These are phyloP conservation scores for Xanthoconium purpureum DNA, from an alignment of 768 basidiomycete genomes.

Conservation along the genomic window DNA sequence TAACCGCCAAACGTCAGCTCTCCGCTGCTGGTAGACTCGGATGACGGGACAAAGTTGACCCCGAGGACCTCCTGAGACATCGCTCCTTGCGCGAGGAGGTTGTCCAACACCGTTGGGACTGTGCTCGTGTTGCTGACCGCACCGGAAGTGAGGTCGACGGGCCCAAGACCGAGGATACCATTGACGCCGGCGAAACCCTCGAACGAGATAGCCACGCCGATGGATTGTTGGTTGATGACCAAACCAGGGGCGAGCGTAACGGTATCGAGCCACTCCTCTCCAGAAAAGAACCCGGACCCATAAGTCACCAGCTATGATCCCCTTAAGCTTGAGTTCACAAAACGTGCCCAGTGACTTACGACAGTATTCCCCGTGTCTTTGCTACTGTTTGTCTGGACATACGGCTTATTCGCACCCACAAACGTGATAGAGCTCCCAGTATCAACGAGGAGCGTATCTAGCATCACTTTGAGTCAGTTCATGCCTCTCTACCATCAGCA, in stretches of 20 bases:
- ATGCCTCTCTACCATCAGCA: background rate
- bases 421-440: conserved; percentile 34
- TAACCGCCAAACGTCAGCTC: conserved; percentile 28
- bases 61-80: conserved; percentile 30
- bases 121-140: conserved; percentile 6
- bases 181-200: conserved; percentile 31
- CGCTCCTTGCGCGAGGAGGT: conserved; percentile 25
- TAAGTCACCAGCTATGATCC: conserved; percentile 1
- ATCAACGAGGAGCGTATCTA: conserved; percentile 30
- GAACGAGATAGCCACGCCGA: conserved; percentile 31
- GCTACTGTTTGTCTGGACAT: conserved; percentile 10
- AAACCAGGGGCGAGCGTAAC: conserved; percentile 3
- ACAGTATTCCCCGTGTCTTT: conserved; percentile 19
- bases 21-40: conserved; percentile 18
- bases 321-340: background rate
- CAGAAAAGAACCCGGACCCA: conserved; percentile 4
- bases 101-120: conserved; percentile 36
- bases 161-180: conserved; percentile 39
- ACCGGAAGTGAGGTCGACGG: conserved; percentile 31
- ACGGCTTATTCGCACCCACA: conserved; percentile 19
- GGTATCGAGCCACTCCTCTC: conserved; percentile 13
- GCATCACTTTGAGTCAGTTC: background rate
- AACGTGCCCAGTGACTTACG: conserved; percentile 3
- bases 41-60: conserved; percentile 29
- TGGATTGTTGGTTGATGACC: conserved; percentile 27